Conservation (phyloP, 805 yeast genomes). For the Candida namnaoensis region DNA sequence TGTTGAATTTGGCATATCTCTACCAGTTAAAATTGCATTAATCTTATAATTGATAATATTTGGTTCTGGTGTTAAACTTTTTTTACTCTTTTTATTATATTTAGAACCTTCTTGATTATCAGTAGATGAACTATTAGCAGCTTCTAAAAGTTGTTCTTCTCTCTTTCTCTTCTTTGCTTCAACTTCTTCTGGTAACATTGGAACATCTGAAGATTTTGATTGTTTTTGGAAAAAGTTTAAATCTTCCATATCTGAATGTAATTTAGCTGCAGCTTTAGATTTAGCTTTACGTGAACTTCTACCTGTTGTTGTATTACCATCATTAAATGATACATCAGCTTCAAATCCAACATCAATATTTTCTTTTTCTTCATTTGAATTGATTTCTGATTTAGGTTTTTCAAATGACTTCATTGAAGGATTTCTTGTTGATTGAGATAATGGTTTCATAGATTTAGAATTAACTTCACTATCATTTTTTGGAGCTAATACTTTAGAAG, state of each 20-base stretch:
- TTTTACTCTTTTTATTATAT: conserved; percentile 8
- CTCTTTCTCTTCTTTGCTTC: conserved; percentile 21
- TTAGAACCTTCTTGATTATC: conserved; percentile 2
- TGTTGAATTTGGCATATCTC: conserved; percentile 35
- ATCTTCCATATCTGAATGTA: conserved; percentile 63
- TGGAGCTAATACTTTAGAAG: background rate
- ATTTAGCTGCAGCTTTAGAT: conserved; percentile 51
- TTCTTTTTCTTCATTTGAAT: too few relatives aligned
- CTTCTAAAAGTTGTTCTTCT: conserved; percentile 10
- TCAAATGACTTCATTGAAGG: too few relatives aligned
- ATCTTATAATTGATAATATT: conserved; percentile 27
- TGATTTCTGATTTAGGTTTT: too few relatives aligned
- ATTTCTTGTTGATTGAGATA: too few relatives aligned
- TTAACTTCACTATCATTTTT: background rate
- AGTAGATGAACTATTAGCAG: background rate
- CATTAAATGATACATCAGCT: too few relatives aligned
- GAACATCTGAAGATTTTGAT: conserved; percentile 30
- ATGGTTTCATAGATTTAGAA: background rate
- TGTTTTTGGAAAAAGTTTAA: conserved; percentile 56
- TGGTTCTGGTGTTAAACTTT: conserved; percentile 3
- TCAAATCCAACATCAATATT: too few relatives aligned
- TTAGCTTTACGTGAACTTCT: conserved; percentile 43
- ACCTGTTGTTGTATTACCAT: background rate
- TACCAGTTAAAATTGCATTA: conserved; percentile 55
- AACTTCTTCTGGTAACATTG: conserved; percentile 31